Base-by-base conservation (phyloP, 2,329 filamentous ascomycete genomes). In the Trichophyton mentagrophytes region DNA sequence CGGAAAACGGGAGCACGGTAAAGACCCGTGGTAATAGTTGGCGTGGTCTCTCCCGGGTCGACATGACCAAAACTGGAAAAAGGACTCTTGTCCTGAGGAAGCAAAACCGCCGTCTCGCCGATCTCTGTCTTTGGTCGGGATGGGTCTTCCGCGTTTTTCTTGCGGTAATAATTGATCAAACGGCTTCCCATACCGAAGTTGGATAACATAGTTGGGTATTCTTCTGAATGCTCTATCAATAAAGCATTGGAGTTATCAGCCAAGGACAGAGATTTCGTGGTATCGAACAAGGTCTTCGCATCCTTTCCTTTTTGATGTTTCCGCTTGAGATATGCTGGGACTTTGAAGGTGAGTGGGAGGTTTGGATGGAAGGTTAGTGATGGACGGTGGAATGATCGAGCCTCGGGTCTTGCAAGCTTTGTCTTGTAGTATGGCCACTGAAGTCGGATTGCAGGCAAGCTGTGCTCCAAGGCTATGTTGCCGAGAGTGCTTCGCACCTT, bases 131-230 rank as follows among this genome's bases (percentile, higher is more conserved):
- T 95, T 0, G 89, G 88, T 1, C 89, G 82, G 59, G 83, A 81
- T 57, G 85, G 83, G 63, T 93, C 89, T 53, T 95, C 89, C 38
- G 76, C 83, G 70, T 90, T 88, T 68, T 90, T 90, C 62, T 91
- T 85, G 44, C 90, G 88, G 71, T 96, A 96, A 74, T 97, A 99
- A 73, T 99, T 97, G 78, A 97, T 90, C 62, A 99, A 82, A 59
- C 90, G 88, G 72, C 87, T 95, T 59, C 91, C 91, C 93, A 99
- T 99, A 65, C 92, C 93, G 69, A 96, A 96, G 70, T 95, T 96
- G 49, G 92, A 96, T 64, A 99, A 78, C 62, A 95, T 90, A 8
- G 87, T 88, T 0, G 93, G 93, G 64, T 90, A 87, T 69, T 96
- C 90, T 73, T 99, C 93, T 7, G 90, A 95, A 72, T 99, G 99